Conservation (phyloP, 805 yeast species). For the Sungouiella thailandica region DNA sequence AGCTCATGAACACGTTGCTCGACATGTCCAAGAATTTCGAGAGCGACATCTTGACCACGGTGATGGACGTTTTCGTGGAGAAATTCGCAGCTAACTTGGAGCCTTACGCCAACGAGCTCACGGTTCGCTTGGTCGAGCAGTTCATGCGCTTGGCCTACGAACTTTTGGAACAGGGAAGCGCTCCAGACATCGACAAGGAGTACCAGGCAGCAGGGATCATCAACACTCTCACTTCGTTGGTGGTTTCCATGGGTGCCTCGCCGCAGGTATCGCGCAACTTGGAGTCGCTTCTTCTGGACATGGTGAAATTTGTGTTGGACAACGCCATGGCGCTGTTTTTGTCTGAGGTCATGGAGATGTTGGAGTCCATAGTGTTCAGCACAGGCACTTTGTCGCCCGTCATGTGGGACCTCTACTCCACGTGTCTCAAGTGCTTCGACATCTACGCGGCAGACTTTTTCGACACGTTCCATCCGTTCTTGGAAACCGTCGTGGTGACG, state of each 20-base stretch:
- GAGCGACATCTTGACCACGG: conserved; percentile 39
- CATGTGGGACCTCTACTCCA: conserved; percentile 49
- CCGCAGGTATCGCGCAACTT: conserved; percentile 32
- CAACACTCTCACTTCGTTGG: conserved; percentile 38
- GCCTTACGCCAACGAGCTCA: conserved; percentile 52
- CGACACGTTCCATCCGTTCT: conserved; percentile 51
- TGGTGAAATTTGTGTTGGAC: conserved; percentile 31
- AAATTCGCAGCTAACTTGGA: conserved; percentile 38
- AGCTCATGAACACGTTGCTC: conserved; percentile 39
- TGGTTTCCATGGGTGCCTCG: conserved; percentile 37
- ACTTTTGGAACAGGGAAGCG: conserved; percentile 18
- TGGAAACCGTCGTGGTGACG: conserved; percentile 47
- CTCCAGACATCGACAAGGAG: conserved; percentile 31
- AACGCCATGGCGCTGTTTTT: conserved; percentile 37
- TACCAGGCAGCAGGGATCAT: conserved; percentile 41
- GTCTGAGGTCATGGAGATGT: conserved; percentile 36
- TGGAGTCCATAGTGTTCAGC: conserved; percentile 53
- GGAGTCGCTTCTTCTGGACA: conserved; percentile 29
- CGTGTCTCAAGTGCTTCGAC: conserved; percentile 49
- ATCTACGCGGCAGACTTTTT: conserved; percentile 57
- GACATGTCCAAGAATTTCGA: conserved; percentile 42
- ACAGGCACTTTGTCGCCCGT: conserved; percentile 46
- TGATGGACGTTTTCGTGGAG: conserved; percentile 43
- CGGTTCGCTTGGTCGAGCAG: conserved; percentile 62
- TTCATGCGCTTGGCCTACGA: conserved; percentile 69